Conservation (phyloP, 768 basidiomycete genomes). For the Fomitopsis serialis region DNA sequence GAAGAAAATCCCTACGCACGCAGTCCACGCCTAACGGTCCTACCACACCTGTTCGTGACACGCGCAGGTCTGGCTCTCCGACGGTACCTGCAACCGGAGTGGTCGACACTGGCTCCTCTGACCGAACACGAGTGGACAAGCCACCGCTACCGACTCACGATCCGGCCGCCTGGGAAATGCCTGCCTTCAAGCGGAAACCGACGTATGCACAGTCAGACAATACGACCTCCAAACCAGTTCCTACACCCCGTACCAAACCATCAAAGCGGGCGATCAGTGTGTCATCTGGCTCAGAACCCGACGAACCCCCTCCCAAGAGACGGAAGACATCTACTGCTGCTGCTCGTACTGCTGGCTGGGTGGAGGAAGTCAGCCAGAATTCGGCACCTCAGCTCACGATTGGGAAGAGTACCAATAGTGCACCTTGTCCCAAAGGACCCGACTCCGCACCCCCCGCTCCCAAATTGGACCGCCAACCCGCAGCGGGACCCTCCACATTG, state of each 20-base stretch:
- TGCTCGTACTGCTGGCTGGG: not conserved
- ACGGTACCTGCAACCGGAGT: not conserved
- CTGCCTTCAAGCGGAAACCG: slow-evolving; percentile 11
- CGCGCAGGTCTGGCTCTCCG: not conserved
- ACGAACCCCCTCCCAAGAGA: not conserved
- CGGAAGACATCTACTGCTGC: slow-evolving; percentile 3
- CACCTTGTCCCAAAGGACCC: not conserved
- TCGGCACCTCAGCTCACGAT: not conserved
- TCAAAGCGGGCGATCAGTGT: not conserved
- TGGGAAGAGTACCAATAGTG: not conserved
- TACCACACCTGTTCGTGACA: not conserved
- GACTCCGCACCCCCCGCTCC: not conserved
- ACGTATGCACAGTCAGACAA: not conserved
- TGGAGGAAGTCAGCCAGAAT: not conserved
- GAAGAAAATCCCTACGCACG: not conserved
- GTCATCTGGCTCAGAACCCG: not conserved
- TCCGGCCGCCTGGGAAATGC: slow-evolving; percentile 10
- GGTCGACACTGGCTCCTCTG: not conserved
- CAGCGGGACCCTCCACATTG: not conserved
- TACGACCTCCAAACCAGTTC: not conserved
- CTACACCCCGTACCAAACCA: not conserved
- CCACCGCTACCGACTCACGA: slow-evolving; percentile 7
- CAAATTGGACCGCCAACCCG: not conserved
- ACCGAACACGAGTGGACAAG: not conserved
- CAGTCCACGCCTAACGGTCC: not conserved